phyloP scores from a whole-genome alignment of 495 filamentous ascomycete species.

The Talaromyces ruber region DNA sequence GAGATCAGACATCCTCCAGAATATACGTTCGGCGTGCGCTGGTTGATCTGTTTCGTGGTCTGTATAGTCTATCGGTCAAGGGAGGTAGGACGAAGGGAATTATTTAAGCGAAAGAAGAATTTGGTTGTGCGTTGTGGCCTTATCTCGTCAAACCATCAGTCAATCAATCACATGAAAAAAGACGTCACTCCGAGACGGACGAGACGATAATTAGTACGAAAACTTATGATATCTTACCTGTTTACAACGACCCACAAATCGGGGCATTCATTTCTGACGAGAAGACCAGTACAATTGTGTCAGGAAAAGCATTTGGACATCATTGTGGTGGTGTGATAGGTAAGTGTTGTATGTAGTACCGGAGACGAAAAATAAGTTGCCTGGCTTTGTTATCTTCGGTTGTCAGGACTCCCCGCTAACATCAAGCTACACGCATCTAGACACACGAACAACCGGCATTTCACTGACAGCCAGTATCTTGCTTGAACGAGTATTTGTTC shows the following conservation, averaged over 20 bases:
- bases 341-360: neutral
- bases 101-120: neutral
- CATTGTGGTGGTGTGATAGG: neutral
- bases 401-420: neutral
- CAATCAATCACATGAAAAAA: conserved; percentile 2
- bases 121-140: neutral
- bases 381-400: neutral
- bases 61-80: neutral
- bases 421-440: neutral
- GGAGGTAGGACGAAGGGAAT: neutral
- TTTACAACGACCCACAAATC: neutral
- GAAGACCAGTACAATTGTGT: neutral
- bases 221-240: neutral
- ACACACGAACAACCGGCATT: neutral
- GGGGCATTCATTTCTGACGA: neutral
- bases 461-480: neutral
- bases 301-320: neutral
- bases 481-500: neutral
- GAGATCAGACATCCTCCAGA: conserved; percentile 3
- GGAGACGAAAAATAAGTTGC: neutral
- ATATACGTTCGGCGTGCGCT: neutral
- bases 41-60: neutral
- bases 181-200: neutral
- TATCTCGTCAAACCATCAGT: neutral
- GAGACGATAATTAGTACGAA: neutral